Conservation (phyloP, 257 asterid species). For the Solanum neorickii region DNA sequence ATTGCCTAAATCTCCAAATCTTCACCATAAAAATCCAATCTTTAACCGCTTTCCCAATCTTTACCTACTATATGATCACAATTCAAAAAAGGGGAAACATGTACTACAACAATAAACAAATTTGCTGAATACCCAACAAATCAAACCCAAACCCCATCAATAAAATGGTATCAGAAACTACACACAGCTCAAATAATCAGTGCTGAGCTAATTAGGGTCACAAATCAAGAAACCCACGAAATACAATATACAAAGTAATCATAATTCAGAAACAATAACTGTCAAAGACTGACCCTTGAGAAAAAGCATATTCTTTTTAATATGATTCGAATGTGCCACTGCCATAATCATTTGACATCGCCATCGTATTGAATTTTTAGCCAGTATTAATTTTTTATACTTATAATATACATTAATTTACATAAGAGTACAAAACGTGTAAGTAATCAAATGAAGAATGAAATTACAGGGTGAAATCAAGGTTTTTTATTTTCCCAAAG, state of each 20-base stretch:
- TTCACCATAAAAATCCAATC: background rate
- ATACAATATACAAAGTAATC: background rate
- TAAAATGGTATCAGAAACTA: background rate
- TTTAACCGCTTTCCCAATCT: background rate
- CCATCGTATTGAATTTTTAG: background rate
- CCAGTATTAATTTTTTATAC: background rate
- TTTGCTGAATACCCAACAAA: background rate
- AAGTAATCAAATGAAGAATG: background rate
- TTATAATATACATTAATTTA: background rate
- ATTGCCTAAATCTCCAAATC: background rate
- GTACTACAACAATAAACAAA: background rate
- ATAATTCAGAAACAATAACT: slow-evolving; percentile 37
- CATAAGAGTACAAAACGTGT: background rate
- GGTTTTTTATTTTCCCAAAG: background rate
- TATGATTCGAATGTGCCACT: slow-evolving; percentile 50
- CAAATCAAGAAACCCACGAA: background rate
- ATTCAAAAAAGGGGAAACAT: background rate
- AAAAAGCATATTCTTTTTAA: slow-evolving; percentile 50
- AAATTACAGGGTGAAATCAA: background rate
- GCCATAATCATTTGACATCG: background rate
- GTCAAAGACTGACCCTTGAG: slow-evolving; percentile 33
- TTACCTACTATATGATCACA: background rate
- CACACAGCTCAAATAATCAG: slow-evolving; percentile 28
- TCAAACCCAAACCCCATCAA: slow-evolving; percentile 3
- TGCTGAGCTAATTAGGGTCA: background rate